A percentile compares a stretch with the other conserved stretches of the same genome.
These are phyloP conservation scores for Oryza nivara DNA, from an alignment of 176 grass and related monocot genomes.

Conservation along the genomic window DNA sequence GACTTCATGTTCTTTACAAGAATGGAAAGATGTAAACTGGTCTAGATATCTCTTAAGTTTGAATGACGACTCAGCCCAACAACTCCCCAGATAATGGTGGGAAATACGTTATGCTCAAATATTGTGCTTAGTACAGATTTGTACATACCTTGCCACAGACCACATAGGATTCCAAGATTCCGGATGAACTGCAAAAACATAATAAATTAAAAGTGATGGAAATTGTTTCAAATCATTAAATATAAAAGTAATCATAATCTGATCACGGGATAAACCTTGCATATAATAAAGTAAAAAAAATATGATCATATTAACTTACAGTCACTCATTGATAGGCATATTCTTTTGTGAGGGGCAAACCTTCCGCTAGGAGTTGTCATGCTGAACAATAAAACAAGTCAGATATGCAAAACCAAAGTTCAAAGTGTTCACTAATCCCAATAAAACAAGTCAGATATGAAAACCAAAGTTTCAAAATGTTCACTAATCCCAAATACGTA, in stretches of 20 bases:
- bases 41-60: background rate
- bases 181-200: conserved; percentile 78
- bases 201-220: conserved; percentile 21
- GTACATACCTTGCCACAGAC: conserved; percentile 88
- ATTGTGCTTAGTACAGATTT: conserved; percentile 22
- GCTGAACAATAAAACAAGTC: conserved; percentile 54
- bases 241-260: background rate
- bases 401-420: conserved; percentile 36
- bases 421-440: background rate
- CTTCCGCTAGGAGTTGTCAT: conserved; percentile 96
- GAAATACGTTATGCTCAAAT: conserved; percentile 18
- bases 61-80: background rate
- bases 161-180: conserved; percentile 99
- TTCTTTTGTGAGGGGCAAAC: conserved; percentile 90
- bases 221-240: conserved; percentile 25
- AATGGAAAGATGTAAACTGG: background rate
- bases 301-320: conserved; percentile 61
- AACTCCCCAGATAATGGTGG: background rate
- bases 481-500: conserved; percentile 1
- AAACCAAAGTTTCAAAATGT: conserved; percentile 26
- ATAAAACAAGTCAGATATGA: conserved; percentile 42
- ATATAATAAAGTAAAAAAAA: background rate
- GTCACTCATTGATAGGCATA: conserved; percentile 98
- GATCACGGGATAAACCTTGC: conserved; percentile 48
- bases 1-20: background rate